Evolutionary conservation across 441 rosid genomes (phyloP).

Genomic region (Gossypium laxum): DNA sequence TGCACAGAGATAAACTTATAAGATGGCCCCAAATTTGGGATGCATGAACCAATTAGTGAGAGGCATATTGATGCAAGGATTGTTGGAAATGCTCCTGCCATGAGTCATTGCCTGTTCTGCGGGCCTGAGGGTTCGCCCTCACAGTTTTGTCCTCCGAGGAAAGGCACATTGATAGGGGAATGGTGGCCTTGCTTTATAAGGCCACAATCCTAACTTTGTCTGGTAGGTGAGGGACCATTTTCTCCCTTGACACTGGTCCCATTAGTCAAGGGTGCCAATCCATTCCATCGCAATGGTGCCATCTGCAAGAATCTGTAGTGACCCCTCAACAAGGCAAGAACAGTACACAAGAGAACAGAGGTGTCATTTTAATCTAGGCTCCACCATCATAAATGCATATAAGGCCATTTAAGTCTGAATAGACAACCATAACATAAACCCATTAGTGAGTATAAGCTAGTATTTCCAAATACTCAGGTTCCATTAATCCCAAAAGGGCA

Average conservation of each 20-base stretch:
- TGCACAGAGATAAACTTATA: neutral
- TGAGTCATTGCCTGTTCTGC: neutral
- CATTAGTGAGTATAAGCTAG: neutral
- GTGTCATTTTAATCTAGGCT: neutral
- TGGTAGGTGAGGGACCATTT: neutral
- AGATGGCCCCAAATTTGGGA: neutral
- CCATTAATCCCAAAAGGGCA: neutral
- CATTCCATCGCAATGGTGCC: neutral
- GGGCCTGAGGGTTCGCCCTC: neutral
- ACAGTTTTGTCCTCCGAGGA: neutral
- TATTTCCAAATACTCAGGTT: neutral
- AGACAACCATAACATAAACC: neutral
- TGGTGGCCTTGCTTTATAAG: neutral
- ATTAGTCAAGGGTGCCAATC: neutral
- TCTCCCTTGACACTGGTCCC: neutral
- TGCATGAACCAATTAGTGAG: neutral
- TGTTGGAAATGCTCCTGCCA: neutral
- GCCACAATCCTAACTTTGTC: neutral
- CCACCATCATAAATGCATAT: neutral
- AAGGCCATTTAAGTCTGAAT: neutral
- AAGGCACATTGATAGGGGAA: neutral
- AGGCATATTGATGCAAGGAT: slow-evolving; percentile 1
- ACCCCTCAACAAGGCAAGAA: neutral
- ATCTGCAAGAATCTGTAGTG: neutral
- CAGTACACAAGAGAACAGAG: neutral